Evolutionary conservation across 306 rosid species (phyloP), one percentile per base, ranked within the genome.

Genomic region (Lathyrus sativus): DNA sequence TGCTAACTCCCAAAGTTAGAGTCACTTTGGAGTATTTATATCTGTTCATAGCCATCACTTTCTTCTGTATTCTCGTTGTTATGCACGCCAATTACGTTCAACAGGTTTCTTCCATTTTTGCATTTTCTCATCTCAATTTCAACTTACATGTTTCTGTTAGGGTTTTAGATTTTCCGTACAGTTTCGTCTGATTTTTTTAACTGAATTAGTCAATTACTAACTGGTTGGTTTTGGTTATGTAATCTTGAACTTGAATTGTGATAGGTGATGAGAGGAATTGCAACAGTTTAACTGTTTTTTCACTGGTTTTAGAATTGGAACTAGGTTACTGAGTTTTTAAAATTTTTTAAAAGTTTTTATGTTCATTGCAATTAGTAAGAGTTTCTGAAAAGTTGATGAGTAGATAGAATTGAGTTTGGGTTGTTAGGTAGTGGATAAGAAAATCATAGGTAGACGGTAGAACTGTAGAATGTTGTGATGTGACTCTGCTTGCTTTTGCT

Each of bases 81-180:
- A 93, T 93, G 99, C 99, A 93, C 85, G 97, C 99, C 74, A 93
- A 93, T 83, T 93, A 88, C 78, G 99, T 93, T 35, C 99, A 93
- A 58, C 99, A 93, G 95, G 98, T 92, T 4, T 41, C 39, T 12
- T 4, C 26, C 26, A 24, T 70, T 70, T 4, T 1, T 57, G 67
- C 70, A 63, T 62, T 67, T 14, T 13, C 11, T 11, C 4, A 9
- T 68, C 9, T 58, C 64, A 9, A 50, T 71, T 76, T 35, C 39
- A 35, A 7, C 39, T 35, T 7, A 6, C 7, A 1, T 0, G 0
- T 35, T 7, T 35, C 39, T 55, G 6, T 68, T 71, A 82, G 96
- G 85, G 82, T 73, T 80, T 71, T 19, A 1, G 0, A n/a, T 45
- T 45, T 45, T 44, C 2, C n/a, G 12, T 48, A 13, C 37, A 65